A percentile compares a stretch with the other conserved stretches of the same genome.
phyloP scores from a whole-genome alignment of 1,284 basidiomycete genomes.

The Ustilago cynodontis region DNA sequence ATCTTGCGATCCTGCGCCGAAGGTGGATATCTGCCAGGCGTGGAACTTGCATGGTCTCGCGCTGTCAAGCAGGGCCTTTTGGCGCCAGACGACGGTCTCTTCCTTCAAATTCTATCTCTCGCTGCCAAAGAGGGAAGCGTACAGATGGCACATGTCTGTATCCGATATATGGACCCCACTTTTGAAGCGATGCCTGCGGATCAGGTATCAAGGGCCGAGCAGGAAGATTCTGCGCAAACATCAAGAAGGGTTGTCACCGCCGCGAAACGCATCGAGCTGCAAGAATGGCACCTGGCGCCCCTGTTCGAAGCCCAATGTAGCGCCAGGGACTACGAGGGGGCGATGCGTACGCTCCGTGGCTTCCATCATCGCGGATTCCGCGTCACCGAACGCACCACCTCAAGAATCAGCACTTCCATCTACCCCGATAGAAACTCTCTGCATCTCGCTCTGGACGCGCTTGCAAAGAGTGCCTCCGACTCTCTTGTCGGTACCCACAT shows the following conservation, averaged over 20 bases:
- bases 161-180: conserved; percentile 24
- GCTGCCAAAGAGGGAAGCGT: conserved; percentile 52
- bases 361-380: conserved; percentile 13
- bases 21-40: conserved; percentile 48
- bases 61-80: conserved; percentile 30
- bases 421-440: conserved; percentile 20
- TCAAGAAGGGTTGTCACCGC: not conserved
- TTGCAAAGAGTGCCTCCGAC: conserved; percentile 17
- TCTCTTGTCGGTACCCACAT: conserved; percentile 20
- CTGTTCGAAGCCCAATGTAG: conserved; percentile 58
- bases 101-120: conserved; percentile 39
- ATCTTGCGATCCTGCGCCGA: conserved; percentile 55
- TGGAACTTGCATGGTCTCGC: conserved; percentile 56
- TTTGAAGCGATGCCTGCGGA: not conserved
- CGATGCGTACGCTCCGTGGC: conserved; percentile 29
- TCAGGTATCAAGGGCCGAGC: not conserved
- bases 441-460: conserved; percentile 23
- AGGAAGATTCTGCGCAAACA: not conserved
- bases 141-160: conserved; percentile 31
- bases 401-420: conserved; percentile 36
- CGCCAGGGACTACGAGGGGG: conserved; percentile 35
- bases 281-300: conserved; percentile 59
- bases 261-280: conserved; percentile 25
- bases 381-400: conserved; percentile 15
- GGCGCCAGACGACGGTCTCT: conserved; percentile 53